These are phyloP conservation scores for Chaetoscypha palmicola DNA, from an alignment of 2,329 filamentous ascomycete species.

Conservation along the genomic window DNA sequence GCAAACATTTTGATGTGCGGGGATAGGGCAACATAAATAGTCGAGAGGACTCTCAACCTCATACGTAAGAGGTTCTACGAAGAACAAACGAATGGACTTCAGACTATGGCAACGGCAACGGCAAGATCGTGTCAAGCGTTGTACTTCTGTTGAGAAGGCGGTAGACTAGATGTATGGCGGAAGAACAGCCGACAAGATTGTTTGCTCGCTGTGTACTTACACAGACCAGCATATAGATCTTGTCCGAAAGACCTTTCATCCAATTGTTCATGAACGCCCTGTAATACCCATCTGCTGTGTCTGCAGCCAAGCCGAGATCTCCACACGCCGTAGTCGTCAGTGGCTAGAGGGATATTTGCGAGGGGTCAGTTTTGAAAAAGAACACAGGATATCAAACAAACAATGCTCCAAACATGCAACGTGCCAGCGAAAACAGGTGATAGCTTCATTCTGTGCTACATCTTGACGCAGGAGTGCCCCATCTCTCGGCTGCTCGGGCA, in stretches of 20 bases:
- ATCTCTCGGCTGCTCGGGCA: too few relatives aligned
- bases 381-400: constrained; percentile 1
- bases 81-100: neutral
- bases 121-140: neutral
- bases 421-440: neutral
- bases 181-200: constrained; percentile 1
- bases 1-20: too few relatives aligned
- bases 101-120: neutral
- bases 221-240: constrained; percentile 1
- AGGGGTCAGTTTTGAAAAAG: neutral
- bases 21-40: too few relatives aligned
- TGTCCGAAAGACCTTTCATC: neutral
- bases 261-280: neutral
- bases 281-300: constrained; percentile 3
- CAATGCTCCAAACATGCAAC: neutral
- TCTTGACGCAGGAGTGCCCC: neutral
- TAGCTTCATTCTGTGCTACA: neutral
- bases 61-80: neutral
- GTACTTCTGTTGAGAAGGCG: neutral
- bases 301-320: neutral
- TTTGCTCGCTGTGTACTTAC: constrained; percentile 6
- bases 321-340: neutral
- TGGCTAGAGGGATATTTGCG: constrained; percentile 1
- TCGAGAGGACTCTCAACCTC: neutral
- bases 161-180: too few relatives aligned